Conservation (phyloP, 768 basidiomycete genomes). For the Suillus fuscotomentosus region DNA sequence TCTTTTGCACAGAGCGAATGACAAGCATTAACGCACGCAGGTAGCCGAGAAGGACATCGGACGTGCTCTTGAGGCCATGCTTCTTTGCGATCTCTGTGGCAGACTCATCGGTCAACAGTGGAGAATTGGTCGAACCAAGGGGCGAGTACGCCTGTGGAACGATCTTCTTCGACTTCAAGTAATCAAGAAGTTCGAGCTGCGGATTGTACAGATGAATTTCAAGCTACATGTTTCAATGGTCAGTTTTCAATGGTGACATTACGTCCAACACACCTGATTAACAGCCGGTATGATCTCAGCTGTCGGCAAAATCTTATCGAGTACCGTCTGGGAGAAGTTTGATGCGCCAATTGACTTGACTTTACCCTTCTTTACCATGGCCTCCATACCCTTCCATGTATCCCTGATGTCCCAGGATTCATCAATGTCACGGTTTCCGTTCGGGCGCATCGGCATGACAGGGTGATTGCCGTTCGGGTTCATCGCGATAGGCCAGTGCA, state of each 20-base stretch:
- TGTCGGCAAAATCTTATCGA: slow-evolving; percentile 67
- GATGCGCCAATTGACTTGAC: slow-evolving; percentile 69
- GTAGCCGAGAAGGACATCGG: slow-evolving; percentile 64
- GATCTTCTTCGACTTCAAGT: slow-evolving; percentile 64
- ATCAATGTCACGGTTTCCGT: slow-evolving; percentile 67
- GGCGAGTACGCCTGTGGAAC: slow-evolving; percentile 80
- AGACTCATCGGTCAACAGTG: slow-evolving; percentile 61
- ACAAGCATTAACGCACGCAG: slow-evolving; percentile 41
- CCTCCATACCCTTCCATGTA: slow-evolving; percentile 88
- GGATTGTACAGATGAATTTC: slow-evolving; percentile 77
- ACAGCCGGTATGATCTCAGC: slow-evolving; percentile 71
- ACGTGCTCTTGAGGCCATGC: slow-evolving; percentile 43
- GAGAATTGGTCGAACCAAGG: slow-evolving; percentile 67
- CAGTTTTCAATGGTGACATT: neutral
- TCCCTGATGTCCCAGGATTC: slow-evolving; percentile 63
- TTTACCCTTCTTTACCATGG: slow-evolving; percentile 65
- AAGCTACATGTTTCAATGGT: slow-evolving; percentile 40
- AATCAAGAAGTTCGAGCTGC: slow-evolving; percentile 64
- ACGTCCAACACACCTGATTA: slow-evolving; percentile 52
- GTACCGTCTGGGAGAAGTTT: slow-evolving; percentile 67
- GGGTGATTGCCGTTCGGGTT: slow-evolving; percentile 69
- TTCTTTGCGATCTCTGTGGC: slow-evolving; percentile 60
- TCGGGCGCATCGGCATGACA: slow-evolving; percentile 53
- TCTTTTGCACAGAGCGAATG: slow-evolving; percentile 6
- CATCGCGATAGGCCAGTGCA: slow-evolving; percentile 82